Evolutionary conservation across 1,139 yeast genomes (phyloP).

Genomic region (Geotrichum phurueaensis): DNA sequence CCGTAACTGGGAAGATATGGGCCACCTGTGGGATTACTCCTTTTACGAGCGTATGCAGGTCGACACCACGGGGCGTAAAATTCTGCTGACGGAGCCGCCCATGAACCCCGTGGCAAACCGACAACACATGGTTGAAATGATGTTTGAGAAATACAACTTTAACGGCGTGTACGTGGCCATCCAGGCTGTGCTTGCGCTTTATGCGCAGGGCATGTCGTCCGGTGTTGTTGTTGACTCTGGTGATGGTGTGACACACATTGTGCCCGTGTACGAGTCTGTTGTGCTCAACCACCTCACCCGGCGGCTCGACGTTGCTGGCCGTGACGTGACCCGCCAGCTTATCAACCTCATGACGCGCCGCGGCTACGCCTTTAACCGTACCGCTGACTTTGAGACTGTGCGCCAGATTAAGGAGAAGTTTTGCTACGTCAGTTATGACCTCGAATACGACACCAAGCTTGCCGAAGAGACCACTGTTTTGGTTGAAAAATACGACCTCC

Average conservation of each 20-base stretch:
- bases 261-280: constrained; percentile 94
- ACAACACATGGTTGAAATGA: constrained; percentile 91
- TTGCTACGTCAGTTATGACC: constrained; percentile 91
- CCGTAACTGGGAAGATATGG: constrained; percentile 98
- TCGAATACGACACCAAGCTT: constrained; percentile 78
- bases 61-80: constrained; percentile 69
- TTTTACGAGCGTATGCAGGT: constrained; percentile 85
- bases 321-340: constrained; percentile 93
- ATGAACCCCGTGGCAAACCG: constrained; percentile 93
- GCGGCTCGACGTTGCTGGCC: constrained; percentile 94
- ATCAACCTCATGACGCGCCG: constrained; percentile 86
- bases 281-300: constrained; percentile 89
- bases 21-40: constrained; percentile 96
- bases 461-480: constrained; percentile 91
- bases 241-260: constrained; percentile 94
- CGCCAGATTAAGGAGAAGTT: constrained; percentile 95
- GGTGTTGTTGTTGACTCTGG: constrained; percentile 99
- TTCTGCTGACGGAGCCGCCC: constrained; percentile 92
- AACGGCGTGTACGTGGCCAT: constrained; percentile 97
- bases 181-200: constrained; percentile 93
- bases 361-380: constrained; percentile 96
- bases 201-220: constrained; percentile 93
- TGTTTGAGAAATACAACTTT: constrained; percentile 94
- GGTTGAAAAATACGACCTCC: constrained; percentile 86
- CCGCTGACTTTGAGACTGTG: constrained; percentile 97